Evolutionary conservation across 768 basidiomycete species (phyloP).

Genomic region (Suillus tomentosus): DNA sequence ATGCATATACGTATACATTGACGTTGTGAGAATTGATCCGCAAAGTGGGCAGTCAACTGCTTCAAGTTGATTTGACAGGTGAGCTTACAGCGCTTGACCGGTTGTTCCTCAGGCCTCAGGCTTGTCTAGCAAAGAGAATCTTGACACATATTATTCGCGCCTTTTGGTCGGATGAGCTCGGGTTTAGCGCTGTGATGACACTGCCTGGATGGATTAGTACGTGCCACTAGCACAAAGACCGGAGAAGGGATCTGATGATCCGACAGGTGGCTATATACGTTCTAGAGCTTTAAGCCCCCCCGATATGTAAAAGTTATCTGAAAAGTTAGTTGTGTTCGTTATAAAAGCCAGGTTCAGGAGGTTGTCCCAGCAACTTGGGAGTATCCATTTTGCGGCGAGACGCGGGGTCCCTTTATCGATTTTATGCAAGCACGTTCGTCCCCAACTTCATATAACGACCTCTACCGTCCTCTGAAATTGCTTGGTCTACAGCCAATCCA

Average conservation of each 20-base stretch:
- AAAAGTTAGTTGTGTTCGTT: constrained; percentile 27
- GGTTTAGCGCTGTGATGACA: constrained; percentile 12
- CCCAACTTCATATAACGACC: constrained; percentile 21
- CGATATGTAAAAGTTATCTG: constrained; percentile 30
- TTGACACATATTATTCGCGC: background rate
- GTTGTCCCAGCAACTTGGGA: background rate
- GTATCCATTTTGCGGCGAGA: constrained; percentile 11
- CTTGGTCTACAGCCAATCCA: constrained; percentile 9
- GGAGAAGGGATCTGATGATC: constrained; percentile 12
- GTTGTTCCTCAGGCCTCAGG: too few relatives aligned
- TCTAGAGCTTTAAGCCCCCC: too few relatives aligned
- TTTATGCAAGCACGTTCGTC: constrained; percentile 41
- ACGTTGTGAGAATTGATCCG: constrained; percentile 11
- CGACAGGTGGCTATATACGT: constrained; percentile 8
- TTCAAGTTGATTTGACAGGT: background rate
- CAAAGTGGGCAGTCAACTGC: background rate
- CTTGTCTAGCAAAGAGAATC: background rate
- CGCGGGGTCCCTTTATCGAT: constrained; percentile 15
- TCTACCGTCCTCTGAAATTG: constrained; percentile 17
- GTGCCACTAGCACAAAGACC: background rate
- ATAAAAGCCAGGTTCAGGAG: constrained; percentile 27
- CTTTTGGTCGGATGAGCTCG: constrained; percentile 22
- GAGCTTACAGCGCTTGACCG: background rate
- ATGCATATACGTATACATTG: background rate
- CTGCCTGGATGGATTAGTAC: constrained; percentile 2